Percentiles rank a stretch among this genome's conserved stretches.
Conservation (phyloP, 352 stramenopile species). For the Phytophthora multivora region DNA sequence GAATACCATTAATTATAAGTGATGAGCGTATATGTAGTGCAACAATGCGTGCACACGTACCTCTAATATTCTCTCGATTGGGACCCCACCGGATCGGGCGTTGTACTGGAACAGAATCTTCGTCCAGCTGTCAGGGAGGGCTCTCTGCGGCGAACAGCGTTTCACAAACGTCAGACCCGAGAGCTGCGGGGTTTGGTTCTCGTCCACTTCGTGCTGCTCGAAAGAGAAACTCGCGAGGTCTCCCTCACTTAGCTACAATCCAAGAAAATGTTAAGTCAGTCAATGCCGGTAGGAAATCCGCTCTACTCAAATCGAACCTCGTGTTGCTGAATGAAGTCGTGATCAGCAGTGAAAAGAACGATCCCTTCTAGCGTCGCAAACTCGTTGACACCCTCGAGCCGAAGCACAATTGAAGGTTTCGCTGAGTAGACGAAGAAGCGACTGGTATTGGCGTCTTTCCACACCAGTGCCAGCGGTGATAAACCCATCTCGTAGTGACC, state of each 20-base stretch:
- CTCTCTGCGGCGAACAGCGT: constrained; percentile 81
- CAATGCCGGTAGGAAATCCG: not conserved
- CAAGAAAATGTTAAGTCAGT: not conserved
- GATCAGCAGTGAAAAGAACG: constrained; percentile 49
- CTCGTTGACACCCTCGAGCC: constrained; percentile 45
- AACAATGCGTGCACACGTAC: constrained; percentile 29
- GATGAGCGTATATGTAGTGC: not conserved
- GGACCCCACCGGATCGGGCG: constrained; percentile 61
- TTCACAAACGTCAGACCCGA: constrained; percentile 67
- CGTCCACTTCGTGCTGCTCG: constrained; percentile 59
- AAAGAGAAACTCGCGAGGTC: constrained; percentile 85
- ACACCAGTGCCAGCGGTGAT: constrained; percentile 87
- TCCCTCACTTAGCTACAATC: constrained; percentile 61
- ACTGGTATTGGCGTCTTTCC: constrained; percentile 89
- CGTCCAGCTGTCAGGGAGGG: constrained; percentile 88
- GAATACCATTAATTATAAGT: not conserved
- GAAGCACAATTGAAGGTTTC: constrained; percentile 78
- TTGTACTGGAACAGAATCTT: constrained; percentile 88
- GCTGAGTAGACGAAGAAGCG: constrained; percentile 78
- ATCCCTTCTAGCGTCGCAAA: constrained; percentile 83
- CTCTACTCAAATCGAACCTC: constrained; percentile 48
- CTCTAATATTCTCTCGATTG: constrained; percentile 68
- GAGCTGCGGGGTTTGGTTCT: constrained; percentile 52
- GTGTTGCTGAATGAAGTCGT: constrained; percentile 57
- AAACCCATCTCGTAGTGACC: constrained; percentile 90